Base-by-base conservation (phyloP, 2,329 filamentous ascomycete genomes). In the Lasiodiplodia gonubiensis region DNA sequence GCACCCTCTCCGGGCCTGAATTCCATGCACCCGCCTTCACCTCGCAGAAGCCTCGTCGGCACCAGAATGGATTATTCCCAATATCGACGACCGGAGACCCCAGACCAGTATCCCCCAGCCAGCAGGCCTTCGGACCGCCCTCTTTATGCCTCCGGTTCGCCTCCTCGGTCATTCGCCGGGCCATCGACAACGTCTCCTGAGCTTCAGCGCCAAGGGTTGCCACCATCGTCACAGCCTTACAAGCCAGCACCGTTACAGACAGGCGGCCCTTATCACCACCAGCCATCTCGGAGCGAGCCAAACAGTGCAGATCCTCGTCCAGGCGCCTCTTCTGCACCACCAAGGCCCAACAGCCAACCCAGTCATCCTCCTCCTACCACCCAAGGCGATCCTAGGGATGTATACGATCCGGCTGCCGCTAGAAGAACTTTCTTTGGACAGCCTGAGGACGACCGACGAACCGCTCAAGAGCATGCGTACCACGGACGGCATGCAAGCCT, bases 1-100 rank as follows among this genome's bases (percentile, higher is more conserved):
- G 74, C 74, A 71, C 76, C 80, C 49, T 78, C 79, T 14, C 75
- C 77, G 39, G 72, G 75, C 27, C 77, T 76, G 65, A 75, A 73
- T 63, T 76, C 77, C 61, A 84, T 83, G 80, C 82, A 81, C 68
- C 82, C 83, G 53, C 80, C 82, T 49, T 84, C 83, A 25, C 83
- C 79, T 35, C 74, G 78, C 67, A 77, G 78, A 59, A 73, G 69
- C 35, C 70, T 76, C 64, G 70, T 74, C 55, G 71, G 75, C 23
- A 66, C 74, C 5, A 74, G 76, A 67, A 68, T 76, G 67, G 78
- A 80, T 11, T 79, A 78, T 67, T 73, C 71, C 42, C 70, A 74
- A 12, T 80, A 76, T 63, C 75, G 77, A 46, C 75, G 77, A 23
- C 76, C 78, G 48, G 70, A 75, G 30, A 79, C 79, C 18, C 78